Evolutionary conservation across 164 flowering plant species (phyloP).

Genomic region (Aristolochia contorta): DNA sequence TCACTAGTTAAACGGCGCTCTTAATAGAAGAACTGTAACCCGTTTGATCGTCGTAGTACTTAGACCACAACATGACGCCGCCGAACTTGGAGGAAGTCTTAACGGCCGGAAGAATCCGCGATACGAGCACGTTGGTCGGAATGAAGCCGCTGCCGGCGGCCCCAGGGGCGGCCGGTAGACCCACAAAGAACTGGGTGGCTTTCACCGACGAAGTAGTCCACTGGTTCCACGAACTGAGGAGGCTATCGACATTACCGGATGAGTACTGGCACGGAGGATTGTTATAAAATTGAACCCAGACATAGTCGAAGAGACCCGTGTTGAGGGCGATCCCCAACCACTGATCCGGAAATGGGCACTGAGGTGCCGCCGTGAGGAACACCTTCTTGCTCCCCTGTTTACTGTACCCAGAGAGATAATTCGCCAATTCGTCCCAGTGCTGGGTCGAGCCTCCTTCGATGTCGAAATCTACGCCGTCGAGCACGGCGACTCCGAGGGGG

Average conservation of each 20-base stretch:
- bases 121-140: slow-evolving; percentile 8
- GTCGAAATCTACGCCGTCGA: slow-evolving; percentile 26
- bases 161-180: slow-evolving; percentile 14
- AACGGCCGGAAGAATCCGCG: slow-evolving; percentile 15
- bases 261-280: slow-evolving; percentile 9
- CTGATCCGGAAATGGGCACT: slow-evolving; percentile 21
- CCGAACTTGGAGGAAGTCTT: slow-evolving; percentile 20
- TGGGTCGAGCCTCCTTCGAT: slow-evolving; percentile 4
- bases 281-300: slow-evolving; percentile 28
- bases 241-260: neutral
- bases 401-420: slow-evolving; percentile 3
- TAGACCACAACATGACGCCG: slow-evolving; percentile 23
- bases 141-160: slow-evolving; percentile 16
- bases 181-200: slow-evolving; percentile 15
- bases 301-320: slow-evolving; percentile 26
- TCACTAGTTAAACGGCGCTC: slow-evolving; percentile 4
- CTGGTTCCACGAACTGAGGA: slow-evolving; percentile 12
- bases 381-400: slow-evolving; percentile 11
- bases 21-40: slow-evolving; percentile 15
- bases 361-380: slow-evolving; percentile 20
- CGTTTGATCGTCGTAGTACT: slow-evolving; percentile 9
- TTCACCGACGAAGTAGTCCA: slow-evolving; percentile 12
- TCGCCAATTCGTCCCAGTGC: slow-evolving; percentile 18
- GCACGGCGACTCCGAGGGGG: slow-evolving; percentile 16
- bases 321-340: slow-evolving; percentile 10